phyloP scores from a whole-genome alignment of 2,329 filamentous ascomycete genomes.

The Diaporthe vexans region DNA sequence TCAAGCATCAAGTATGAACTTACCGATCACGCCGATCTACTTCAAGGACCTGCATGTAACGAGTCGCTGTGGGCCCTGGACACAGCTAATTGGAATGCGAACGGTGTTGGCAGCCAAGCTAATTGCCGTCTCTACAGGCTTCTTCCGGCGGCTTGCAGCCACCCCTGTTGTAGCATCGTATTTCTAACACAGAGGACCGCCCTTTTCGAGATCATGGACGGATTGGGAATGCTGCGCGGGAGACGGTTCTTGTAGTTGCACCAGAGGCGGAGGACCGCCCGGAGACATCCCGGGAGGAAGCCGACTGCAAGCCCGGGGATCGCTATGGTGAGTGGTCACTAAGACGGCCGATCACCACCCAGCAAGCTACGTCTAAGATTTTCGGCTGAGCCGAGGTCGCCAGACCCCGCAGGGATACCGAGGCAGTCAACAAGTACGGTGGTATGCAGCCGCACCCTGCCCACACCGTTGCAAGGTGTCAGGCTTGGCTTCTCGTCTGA shows the following conservation, averaged over 20 bases:
- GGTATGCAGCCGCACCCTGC: background rate
- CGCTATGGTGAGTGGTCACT: background rate
- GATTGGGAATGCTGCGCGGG: background rate
- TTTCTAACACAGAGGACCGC: background rate
- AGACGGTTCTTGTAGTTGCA: background rate
- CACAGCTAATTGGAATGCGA: background rate
- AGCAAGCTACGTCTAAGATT: background rate
- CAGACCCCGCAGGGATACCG: background rate
- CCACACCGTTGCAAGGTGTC: constrained; percentile 16
- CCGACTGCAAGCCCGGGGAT: background rate
- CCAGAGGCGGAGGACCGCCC: background rate
- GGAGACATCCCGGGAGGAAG: background rate
- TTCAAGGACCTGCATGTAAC: background rate
- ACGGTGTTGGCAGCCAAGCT: background rate
- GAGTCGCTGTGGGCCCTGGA: too few relatives aligned
- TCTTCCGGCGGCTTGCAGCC: background rate
- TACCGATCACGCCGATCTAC: too few relatives aligned
- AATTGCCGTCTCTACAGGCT: background rate
- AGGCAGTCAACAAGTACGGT: background rate
- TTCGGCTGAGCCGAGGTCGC: background rate
- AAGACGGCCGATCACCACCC: background rate
- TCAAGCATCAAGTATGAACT: too few relatives aligned
- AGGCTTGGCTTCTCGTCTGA: constrained; percentile 17
- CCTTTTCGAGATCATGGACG: background rate
- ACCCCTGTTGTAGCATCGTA: background rate